Percentiles rank a stretch among this genome's conserved stretches.
These are phyloP conservation scores for Salmacisia buchloeana DNA, from an alignment of 1,284 basidiomycete species.

Conservation along the genomic window DNA sequence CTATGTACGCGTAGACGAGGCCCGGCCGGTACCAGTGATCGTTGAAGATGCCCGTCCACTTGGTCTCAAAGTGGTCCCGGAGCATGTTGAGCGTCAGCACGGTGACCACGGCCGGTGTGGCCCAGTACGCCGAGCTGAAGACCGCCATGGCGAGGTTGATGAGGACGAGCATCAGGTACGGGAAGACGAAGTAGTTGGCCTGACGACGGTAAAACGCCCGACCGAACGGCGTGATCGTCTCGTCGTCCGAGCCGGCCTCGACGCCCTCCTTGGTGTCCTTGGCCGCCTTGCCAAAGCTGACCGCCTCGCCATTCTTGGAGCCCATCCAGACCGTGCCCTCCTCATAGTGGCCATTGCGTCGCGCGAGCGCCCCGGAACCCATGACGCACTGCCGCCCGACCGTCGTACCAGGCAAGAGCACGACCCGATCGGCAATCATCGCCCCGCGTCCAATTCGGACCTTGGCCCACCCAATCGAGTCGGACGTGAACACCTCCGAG, in stretches of 20 bases:
- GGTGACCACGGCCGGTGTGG: constrained; percentile 43
- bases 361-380: constrained; percentile 48
- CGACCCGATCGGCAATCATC: constrained; percentile 50
- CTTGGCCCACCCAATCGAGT: constrained; percentile 49
- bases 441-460: constrained; percentile 47
- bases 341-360: constrained; percentile 48
- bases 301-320: constrained; percentile 49
- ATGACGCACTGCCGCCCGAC: constrained; percentile 49
- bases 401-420: constrained; percentile 46
- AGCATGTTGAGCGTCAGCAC: constrained; percentile 43
- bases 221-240: constrained; percentile 50
- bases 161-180: constrained; percentile 46
- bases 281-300: constrained; percentile 46
- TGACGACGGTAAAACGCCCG: constrained; percentile 49
- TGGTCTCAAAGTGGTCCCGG: constrained; percentile 29
- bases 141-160: constrained; percentile 46
- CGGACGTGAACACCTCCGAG: constrained; percentile 49
- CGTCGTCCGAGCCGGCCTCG: constrained; percentile 25
- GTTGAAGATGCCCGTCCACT: constrained; percentile 28
- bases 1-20: constrained; percentile 43
- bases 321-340: constrained; percentile 51
- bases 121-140: constrained; percentile 48
- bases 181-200: constrained; percentile 50
- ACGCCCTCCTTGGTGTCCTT: constrained; percentile 31
- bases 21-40: constrained; percentile 50